phyloP scores from a whole-genome alignment of 176 grass and related monocot species.

The Tuctoria greenei region DNA sequence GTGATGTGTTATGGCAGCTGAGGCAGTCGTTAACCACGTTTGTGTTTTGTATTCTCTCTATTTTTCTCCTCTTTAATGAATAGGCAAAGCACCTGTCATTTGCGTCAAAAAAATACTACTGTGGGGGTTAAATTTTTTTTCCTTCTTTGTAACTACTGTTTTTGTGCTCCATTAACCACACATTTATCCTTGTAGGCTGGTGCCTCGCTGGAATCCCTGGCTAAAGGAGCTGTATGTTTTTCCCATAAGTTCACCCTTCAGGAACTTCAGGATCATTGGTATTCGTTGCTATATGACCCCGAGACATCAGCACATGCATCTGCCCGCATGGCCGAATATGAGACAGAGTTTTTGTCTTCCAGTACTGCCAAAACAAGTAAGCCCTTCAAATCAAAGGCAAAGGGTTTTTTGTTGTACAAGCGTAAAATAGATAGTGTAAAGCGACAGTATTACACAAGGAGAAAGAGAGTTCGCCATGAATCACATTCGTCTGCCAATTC shows the following conservation, averaged over 20 bases:
- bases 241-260: conserved; percentile 53
- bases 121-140: background rate
- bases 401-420: conserved; percentile 33
- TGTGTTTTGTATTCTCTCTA: conserved; percentile 23
- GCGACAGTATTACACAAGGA: conserved; percentile 43
- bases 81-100: too few species aligned
- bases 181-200: conserved; percentile 46
- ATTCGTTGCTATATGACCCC: conserved; percentile 45
- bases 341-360: conserved; percentile 31
- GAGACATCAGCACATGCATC: conserved; percentile 42
- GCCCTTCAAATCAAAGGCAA: conserved; percentile 45
- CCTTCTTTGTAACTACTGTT: background rate
- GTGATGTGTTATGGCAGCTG: too few species aligned
- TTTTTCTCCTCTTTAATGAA: too few species aligned
- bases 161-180: conserved; percentile 22
- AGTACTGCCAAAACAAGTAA: conserved; percentile 41
- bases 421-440: conserved; percentile 44
- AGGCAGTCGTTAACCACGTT: too few species aligned
- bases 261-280: conserved; percentile 59
- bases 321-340: conserved; percentile 35
- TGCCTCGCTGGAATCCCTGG: conserved; percentile 49
- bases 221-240: conserved; percentile 58
- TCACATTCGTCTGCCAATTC: conserved; percentile 34
- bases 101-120: too few species aligned
- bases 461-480: conserved; percentile 43